A percentile compares a stretch with the other conserved stretches of the same genome.
Evolutionary conservation across 1,139 yeast species (phyloP).

Genomic region (Arxiozyma telluris): DNA sequence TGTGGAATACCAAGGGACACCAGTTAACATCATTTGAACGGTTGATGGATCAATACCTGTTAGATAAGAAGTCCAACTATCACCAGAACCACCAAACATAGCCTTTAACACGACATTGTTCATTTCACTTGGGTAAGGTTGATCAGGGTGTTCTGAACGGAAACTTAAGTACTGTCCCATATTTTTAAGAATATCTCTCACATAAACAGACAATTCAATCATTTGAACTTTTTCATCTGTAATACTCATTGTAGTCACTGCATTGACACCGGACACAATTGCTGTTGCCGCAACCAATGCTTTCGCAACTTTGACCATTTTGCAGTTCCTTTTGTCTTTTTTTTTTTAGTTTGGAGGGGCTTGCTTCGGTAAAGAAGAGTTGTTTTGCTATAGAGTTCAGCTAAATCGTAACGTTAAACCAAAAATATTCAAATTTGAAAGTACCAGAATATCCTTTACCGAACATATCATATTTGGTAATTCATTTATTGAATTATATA

Average conservation of each 20-base stretch:
- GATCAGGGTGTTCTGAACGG: constrained; percentile 2
- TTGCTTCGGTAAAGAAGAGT: background rate
- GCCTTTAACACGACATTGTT: background rate
- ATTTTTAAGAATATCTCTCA: constrained; percentile 5
- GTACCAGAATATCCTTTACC: background rate
- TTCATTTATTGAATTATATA: background rate
- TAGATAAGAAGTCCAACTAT: background rate
- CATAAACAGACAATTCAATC: constrained; percentile 5
- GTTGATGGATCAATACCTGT: constrained; percentile 2
- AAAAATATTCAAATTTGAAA: too few relatives aligned
- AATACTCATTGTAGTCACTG: constrained; percentile 5
- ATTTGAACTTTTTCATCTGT: constrained; percentile 4
- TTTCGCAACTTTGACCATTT: background rate
- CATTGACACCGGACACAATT: background rate
- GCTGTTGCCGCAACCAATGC: background rate
- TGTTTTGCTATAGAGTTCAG: too few relatives aligned
- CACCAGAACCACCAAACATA: background rate
- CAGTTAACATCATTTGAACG: constrained; percentile 32
- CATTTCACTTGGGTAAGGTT: constrained; percentile 6
- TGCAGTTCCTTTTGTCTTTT: background rate
- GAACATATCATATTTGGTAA: too few relatives aligned
- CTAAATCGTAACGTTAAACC: too few relatives aligned
- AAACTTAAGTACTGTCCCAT: constrained; percentile 1
- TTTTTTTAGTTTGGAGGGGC: background rate
- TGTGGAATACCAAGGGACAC: constrained; percentile 37